These are phyloP conservation scores for Pseudogymnoascus sp. DNA, from an alignment of 2,329 filamentous ascomycete genomes.

Conservation along the genomic window DNA sequence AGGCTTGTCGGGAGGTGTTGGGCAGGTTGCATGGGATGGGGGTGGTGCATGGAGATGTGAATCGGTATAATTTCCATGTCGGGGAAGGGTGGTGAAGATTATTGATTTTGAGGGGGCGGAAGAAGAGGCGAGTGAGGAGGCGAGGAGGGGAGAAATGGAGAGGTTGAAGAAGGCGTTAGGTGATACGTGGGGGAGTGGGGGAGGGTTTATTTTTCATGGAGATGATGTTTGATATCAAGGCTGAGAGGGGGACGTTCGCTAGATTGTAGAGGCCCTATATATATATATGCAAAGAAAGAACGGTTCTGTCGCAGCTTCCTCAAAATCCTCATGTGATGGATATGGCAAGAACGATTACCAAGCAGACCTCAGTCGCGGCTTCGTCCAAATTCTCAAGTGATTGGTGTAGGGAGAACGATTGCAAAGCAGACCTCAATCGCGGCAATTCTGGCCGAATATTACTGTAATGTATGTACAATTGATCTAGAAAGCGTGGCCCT, in stretches of 20 bases:
- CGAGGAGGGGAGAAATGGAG: too few relatives aligned
- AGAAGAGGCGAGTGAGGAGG: too few relatives aligned
- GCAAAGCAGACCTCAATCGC: not conserved
- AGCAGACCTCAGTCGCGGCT: too few relatives aligned
- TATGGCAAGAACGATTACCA: too few relatives aligned
- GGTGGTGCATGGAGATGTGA: conserved; percentile 32
- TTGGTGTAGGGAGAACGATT: not conserved
- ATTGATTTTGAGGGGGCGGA: conserved; percentile 33
- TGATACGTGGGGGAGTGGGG: too few relatives aligned
- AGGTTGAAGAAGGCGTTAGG: too few relatives aligned
- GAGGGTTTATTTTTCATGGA: not conserved
- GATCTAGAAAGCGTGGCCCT: not conserved
- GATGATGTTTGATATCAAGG: not conserved
- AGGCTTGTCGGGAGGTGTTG: conserved; percentile 24
- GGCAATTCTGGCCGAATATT: not conserved
- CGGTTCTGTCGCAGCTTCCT: too few relatives aligned
- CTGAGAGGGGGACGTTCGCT: not conserved
- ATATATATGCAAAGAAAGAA: too few relatives aligned
- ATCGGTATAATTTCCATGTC: conserved; percentile 33
- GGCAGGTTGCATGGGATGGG: conserved; percentile 25
- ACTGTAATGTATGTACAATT: not conserved
- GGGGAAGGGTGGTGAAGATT: conserved; percentile 22
- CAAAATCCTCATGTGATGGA: too few relatives aligned
- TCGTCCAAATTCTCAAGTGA: too few relatives aligned
- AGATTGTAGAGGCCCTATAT: too few relatives aligned